Base-by-base conservation (phyloP, 345 rosid species). In the Brassica incana region DNA sequence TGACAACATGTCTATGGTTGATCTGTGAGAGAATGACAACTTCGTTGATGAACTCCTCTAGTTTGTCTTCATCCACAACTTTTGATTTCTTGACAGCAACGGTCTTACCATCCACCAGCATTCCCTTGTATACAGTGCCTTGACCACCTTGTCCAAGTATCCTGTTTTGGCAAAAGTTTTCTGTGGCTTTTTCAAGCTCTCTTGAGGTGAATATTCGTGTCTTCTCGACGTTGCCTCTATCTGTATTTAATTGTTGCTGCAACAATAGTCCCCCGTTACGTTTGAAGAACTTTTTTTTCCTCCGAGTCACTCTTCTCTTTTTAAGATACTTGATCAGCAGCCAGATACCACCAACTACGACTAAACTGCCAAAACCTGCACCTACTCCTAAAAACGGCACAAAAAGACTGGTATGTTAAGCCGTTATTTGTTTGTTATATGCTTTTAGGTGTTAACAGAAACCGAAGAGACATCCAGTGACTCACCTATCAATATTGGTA, bases 21-120 rank as follows among this genome's bases (percentile, higher is more conserved):
- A 86, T 77, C 45, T 83, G 86, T 0, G 86, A 84, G 2, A 87
- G 83, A 1, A 87, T 84, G 16, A 72, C 32, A 0, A 87, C 76
- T n/a, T 87, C 87, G 63, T 85, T 85, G 48, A 87, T 76, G 74
- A 85, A 87, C 65, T 81, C 87, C 16, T 80, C 80, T 5, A 81
- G 72, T 67, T 84, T 85, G 67, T 77, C 80, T 7, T 69, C 65
- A 7, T 87, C 84, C 8, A 84, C 72, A 67, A 3, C 35, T 67
- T 75, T 83, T 0, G 87, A 83, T 66, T 84, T 87, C 72, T 87
- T 87, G 16, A 85, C 80, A 2, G 90, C 88, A 45, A 86, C 80
- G 0, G 68, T 16, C 12, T 1, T 74, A 9, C 76, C 76, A 29
- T 84, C 84, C 0, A 50, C 33, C 0, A 84, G 71, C 36, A 73